Evolutionary conservation across 2,329 filamentous ascomycete genomes (phyloP).

Genomic region (Pseudogymnoascus sp.): DNA sequence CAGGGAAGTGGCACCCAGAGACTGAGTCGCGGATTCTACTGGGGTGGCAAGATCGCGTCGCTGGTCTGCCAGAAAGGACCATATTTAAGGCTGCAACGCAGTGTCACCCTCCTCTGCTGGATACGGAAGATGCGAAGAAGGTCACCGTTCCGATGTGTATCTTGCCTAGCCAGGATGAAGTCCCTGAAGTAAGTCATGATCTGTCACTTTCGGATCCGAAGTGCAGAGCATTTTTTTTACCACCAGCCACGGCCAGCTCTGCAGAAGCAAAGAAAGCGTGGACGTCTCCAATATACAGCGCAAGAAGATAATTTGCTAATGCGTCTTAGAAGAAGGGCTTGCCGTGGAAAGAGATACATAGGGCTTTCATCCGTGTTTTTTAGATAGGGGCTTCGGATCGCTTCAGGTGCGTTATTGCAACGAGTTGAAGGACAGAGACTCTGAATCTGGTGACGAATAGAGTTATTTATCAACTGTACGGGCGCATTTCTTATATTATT

Average conservation of each 20-base stretch:
- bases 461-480: neutral
- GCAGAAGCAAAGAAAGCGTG: neutral
- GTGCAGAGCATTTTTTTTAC: no score
- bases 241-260: no score
- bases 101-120: constrained; percentile 54
- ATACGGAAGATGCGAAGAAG: constrained; percentile 49
- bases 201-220: no score
- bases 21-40: constrained; percentile 39
- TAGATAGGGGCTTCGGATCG: neutral
- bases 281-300: neutral
- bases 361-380: neutral
- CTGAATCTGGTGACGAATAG: neutral
- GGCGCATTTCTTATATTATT: neutral
- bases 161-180: constrained; percentile 59
- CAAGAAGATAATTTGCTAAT: neutral
- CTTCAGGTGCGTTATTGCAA: neutral
- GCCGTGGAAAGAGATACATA: neutral
- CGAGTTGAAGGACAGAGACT: neutral
- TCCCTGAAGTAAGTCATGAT: constrained; percentile 23
- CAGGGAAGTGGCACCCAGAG: no score
- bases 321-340: neutral
- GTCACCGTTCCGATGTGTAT: constrained; percentile 54
- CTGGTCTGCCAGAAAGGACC: constrained; percentile 45
- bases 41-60: constrained; percentile 61
- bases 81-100: constrained; percentile 47